Evolutionary conservation across 805 yeast genomes (phyloP), one percentile per base, ranked within the genome.

Genomic region (Nakazawaea anatomiae): DNA sequence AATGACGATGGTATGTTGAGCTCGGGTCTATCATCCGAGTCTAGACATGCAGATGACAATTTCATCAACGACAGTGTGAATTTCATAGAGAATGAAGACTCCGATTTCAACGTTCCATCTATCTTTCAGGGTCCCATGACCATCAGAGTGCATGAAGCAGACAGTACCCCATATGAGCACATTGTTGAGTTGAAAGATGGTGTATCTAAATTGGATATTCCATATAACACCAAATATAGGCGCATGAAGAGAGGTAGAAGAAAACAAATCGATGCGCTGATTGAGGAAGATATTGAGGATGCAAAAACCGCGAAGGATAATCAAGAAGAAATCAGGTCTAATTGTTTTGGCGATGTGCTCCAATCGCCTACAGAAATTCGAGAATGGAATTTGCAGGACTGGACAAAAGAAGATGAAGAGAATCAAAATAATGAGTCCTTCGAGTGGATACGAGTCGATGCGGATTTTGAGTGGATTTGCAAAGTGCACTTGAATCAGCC

Each of bases 81-180:
- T 4, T 60, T 69, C 39, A 55, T 76, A 12, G 79, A 77, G 45
- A 72, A 70, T 18, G 77, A 74, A 42, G 72, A 71, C 5, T 45
- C 59, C 0, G 64, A 57, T 44, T 71, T 71, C 51, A 59, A 55
- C 6, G 64, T 71, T 0, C 82, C 75, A 42, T 64, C 69, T n/a
- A 76, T 83, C 2, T 89, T 91, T 61, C 78, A 88, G 0, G 99
- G 99, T 0, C 97, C 98, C 0, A 89, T 94, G 87, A 94, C 99
- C 0, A 88, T 94, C 38, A 74, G 99, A 60, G 91, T 94, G 38
- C 99, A 94, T 63, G 99, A 94, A 62, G 95, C 97, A 0, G 98
- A 94, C 66, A 99, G 99, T 7, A 89, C 98, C 0, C 99, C 99
- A 0, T 94, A 94, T 62, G 99, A 94, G 61, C 99, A 94, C 64